Evolutionary conservation across 257 asterid species (phyloP).

Genomic region (Gentiana dahurica): DNA sequence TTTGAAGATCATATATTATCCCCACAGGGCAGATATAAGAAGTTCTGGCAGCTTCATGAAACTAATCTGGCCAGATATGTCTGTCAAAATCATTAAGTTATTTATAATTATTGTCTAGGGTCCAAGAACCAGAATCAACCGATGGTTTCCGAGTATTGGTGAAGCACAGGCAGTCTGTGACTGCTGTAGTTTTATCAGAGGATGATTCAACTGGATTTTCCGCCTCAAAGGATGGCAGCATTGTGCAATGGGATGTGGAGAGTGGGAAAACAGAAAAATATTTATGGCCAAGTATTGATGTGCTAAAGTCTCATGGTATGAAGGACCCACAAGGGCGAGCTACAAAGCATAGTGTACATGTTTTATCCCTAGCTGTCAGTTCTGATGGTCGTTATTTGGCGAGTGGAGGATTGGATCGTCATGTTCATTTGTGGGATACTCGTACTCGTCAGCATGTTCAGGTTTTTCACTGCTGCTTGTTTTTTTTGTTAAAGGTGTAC

Average conservation of each 20-base stretch:
- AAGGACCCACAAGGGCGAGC: slow-evolving; percentile 77
- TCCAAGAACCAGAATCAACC: slow-evolving; percentile 49
- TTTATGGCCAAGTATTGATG: slow-evolving; percentile 63
- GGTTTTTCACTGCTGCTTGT: slow-evolving; percentile 23
- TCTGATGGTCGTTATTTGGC: slow-evolving; percentile 93
- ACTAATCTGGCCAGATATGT: too few relatives aligned
- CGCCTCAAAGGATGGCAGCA: slow-evolving; percentile 82
- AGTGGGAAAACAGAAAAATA: slow-evolving; percentile 74
- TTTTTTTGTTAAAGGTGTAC: too few relatives aligned
- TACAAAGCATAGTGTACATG: slow-evolving; percentile 65
- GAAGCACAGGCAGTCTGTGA: slow-evolving; percentile 80
- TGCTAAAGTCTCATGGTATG: slow-evolving; percentile 65
- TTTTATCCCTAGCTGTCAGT: slow-evolving; percentile 77
- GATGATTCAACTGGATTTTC: slow-evolving; percentile 83
- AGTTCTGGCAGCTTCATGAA: too few relatives aligned
- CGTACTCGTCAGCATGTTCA: slow-evolving; percentile 81
- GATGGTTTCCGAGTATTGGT: slow-evolving; percentile 54
- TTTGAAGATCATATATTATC: background rate
- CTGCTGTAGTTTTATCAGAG: slow-evolving; percentile 73
- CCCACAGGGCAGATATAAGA: too few relatives aligned
- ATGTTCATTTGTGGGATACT: slow-evolving; percentile 86
- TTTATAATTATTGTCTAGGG: slow-evolving; percentile 27
- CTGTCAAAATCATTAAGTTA: background rate
- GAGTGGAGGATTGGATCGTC: slow-evolving; percentile 93
- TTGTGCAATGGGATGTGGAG: slow-evolving; percentile 78